Base-by-base conservation (phyloP, 768 basidiomycete species). In the Lactarius hatsudake region DNA sequence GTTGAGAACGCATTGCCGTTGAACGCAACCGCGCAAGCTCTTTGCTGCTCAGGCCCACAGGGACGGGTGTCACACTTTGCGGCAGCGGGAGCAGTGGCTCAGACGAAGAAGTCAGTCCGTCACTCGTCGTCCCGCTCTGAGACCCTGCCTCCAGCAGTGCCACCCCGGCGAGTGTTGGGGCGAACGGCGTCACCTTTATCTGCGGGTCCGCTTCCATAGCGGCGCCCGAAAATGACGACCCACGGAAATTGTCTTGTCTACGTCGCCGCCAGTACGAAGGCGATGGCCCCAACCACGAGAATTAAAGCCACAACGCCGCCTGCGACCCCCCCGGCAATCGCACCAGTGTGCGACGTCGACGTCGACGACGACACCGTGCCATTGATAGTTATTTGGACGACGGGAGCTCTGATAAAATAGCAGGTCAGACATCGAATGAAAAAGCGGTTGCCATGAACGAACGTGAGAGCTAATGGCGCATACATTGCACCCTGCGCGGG, bases 401-500 rank as follows among this genome's bases (percentile, higher is more conserved):
- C 34, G 30, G 65, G 38, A 10, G 23, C 54, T 32, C 67, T 68
- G 54, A 38, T 17, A 12, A 30, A 17, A 23, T 36, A 48, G 7
- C 2, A n/a, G 20, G 13, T 63, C n/a, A 63, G 45, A 12, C 12
- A 34, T 23, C 4, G 38, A 26, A 48, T 6, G 51, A n/a, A n/a
- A 42, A 2, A 20, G 32, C 1, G 53, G 13, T 53, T 26, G 2
- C 7, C 28, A 23, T 42, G 36, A 12, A 67, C 73, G 58, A 36
- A 73, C 73, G 38, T 67, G n/a, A 71, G 55, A n/a, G 72, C 72
- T 6, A 73, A 62, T 26, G 69, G 72, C 5, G 73, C 73, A 62
- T 67, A 73, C 61, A 73, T 62, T 8, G 67, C 73, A 40, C 73
- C 73, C 23, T 70, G 68, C 9, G 67, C 72, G 12, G 73, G 72